A percentile compares a stretch with the other conserved stretches of the same genome.
phyloP scores from a whole-genome alignment of 192 early-diverging fungal species.

The Chytriomyces confervae region DNA sequence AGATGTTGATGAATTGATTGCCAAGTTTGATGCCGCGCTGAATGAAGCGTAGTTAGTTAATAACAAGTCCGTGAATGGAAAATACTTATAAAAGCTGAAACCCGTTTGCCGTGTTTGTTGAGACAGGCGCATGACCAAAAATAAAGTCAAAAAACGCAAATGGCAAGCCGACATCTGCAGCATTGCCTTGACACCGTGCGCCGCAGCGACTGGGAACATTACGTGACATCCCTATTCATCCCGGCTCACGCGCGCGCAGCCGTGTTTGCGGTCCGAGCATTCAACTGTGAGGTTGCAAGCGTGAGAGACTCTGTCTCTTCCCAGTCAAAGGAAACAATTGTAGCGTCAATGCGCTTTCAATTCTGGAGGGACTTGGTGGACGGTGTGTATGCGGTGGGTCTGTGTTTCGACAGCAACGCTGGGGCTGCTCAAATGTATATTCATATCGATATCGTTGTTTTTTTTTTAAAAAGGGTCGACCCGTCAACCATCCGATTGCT shows the following conservation, averaged over 20 bases:
- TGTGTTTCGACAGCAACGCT: constrained; percentile 22
- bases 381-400: constrained; percentile 40
- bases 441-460: not conserved
- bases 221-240: constrained; percentile 78
- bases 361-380: constrained; percentile 91
- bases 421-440: constrained; percentile 46
- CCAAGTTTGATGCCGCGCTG: constrained; percentile 59
- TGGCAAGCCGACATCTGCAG: not conserved
- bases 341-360: constrained; percentile 82
- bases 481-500: constrained; percentile 70
- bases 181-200: constrained; percentile 45
- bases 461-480: not conserved
- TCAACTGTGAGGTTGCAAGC: constrained; percentile 87
- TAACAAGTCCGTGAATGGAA: too few species aligned
- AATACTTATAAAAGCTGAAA: too few species aligned
- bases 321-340: constrained; percentile 42
- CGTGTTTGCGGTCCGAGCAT: constrained; percentile 80
- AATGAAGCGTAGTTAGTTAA: too few species aligned
- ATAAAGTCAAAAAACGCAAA: not conserved
- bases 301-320: constrained; percentile 56
- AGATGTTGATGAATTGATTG: constrained; percentile 69
- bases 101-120: too few species aligned
- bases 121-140: too few species aligned
- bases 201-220: constrained; percentile 78
- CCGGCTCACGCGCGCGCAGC: constrained; percentile 68